phyloP scores from a whole-genome alignment of 1,139 yeast genomes.

The Trichomonascaceae sp. region DNA sequence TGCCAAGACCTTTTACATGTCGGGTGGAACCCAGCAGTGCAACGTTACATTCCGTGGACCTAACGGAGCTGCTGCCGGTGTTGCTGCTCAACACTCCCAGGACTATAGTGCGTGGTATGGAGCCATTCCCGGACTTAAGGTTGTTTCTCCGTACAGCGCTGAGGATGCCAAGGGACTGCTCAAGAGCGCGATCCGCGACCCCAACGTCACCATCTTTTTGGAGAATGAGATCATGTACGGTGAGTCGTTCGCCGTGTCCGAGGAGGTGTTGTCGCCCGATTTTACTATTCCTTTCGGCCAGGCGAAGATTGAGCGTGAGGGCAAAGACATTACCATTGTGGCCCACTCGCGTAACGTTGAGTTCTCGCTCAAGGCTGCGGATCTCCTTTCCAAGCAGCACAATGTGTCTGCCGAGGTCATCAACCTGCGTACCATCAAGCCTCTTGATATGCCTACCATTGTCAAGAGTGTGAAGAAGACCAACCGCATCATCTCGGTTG shows the following conservation, averaged over 20 bases:
- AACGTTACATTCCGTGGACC: slow-evolving; percentile 98
- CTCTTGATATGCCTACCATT: slow-evolving; percentile 82
- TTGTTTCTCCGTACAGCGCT: slow-evolving; percentile 86
- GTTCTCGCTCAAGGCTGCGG: slow-evolving; percentile 83
- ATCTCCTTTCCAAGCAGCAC: slow-evolving; percentile 64
- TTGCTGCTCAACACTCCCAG: slow-evolving; percentile 98
- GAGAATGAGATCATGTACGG: slow-evolving; percentile 95
- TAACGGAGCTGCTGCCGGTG: slow-evolving; percentile 99
- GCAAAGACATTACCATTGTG: slow-evolving; percentile 79
- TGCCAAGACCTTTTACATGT: slow-evolving; percentile 97
- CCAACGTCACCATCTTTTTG: slow-evolving; percentile 91
- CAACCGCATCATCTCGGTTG: slow-evolving; percentile 89
- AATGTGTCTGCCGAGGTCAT: slow-evolving; percentile 88
- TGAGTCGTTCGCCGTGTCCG: slow-evolving; percentile 79
- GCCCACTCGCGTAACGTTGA: slow-evolving; percentile 87
- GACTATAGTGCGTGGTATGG: slow-evolving; percentile 98
- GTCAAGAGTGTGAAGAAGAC: slow-evolving; percentile 90
- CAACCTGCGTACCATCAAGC: slow-evolving; percentile 94
- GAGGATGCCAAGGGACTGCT: slow-evolving; percentile 94
- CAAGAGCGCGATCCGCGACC: slow-evolving; percentile 95
- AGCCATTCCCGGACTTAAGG: slow-evolving; percentile 95
- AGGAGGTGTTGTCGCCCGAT: slow-evolving; percentile 80
- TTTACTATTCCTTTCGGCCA: slow-evolving; percentile 86
- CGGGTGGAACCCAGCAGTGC: slow-evolving; percentile 97
- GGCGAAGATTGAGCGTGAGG: slow-evolving; percentile 90